Evolutionary conservation across 208 protist genomes (phyloP).

Genomic region (Trypanosoma conorhini): DNA sequence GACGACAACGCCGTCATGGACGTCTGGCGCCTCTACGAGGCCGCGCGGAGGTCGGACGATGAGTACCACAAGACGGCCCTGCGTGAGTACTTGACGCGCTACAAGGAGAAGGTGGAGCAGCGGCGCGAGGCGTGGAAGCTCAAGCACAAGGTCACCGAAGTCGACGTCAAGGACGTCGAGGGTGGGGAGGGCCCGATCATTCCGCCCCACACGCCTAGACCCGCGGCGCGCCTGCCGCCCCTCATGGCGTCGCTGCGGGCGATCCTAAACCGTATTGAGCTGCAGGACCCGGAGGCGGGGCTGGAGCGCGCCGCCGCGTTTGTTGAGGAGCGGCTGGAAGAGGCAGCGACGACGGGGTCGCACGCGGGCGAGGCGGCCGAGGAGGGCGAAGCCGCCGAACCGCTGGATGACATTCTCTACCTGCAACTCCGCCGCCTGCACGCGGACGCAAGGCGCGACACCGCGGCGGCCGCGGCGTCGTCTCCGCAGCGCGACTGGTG

Average conservation of each 20-base stretch:
- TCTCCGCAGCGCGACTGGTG: slow-evolving; percentile 5
- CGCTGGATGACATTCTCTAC: slow-evolving; percentile 32
- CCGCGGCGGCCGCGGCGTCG: neutral
- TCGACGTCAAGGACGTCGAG: neutral
- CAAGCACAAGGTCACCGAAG: neutral
- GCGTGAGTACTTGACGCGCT: slow-evolving; percentile 3
- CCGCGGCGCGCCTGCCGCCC: neutral
- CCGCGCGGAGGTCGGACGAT: neutral
- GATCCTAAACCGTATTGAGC: slow-evolving; percentile 2
- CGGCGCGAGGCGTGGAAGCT: neutral
- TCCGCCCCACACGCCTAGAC: neutral
- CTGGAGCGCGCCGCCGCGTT: slow-evolving; percentile 1
- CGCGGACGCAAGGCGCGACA: neutral
- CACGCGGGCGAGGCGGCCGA: neutral
- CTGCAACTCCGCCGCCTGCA: slow-evolving; percentile 12
- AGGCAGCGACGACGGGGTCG: neutral
- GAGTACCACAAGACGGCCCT: slow-evolving; percentile 9
- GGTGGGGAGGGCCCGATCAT: neutral
- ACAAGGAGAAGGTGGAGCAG: neutral
- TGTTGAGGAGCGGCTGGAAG: slow-evolving; percentile 7
- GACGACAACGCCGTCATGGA: slow-evolving; percentile 16
- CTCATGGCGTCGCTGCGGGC: neutral
- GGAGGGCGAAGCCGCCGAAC: slow-evolving; percentile 16
- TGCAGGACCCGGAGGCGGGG: slow-evolving; percentile 1
- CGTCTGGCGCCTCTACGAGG: slow-evolving; percentile 9